Evolutionary conservation across 768 basidiomycete species (phyloP), one percentile per base, ranked within the genome.

Genomic region (Psilocybe azurescens): DNA sequence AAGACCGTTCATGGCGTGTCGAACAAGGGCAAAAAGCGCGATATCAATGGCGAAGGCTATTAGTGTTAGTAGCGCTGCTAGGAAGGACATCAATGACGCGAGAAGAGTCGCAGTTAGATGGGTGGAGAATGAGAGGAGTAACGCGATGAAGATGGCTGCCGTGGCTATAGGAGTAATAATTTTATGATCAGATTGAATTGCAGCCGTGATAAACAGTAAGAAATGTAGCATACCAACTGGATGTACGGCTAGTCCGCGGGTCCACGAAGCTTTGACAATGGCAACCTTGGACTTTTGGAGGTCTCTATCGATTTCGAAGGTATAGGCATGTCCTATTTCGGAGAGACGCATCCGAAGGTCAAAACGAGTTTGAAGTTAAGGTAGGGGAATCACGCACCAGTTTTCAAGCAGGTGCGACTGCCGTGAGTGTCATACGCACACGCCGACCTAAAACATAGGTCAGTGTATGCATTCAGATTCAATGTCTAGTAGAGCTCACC

Each of bases 11-110:
- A 90, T 79, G 65, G 87, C 78, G 55, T 88, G 79, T 69, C 83
- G 86, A 55, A 88, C 81, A 60, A 81, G 86, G 3, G 79, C 86
- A 68, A 78, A 89, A 32, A 94, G 83, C 13, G 90, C 89, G 62
- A 93, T 88, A 72, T 94, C 91, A 72, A 90, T 85, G 46, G 84
- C 83, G 69, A 94, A 91, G 1, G 90, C 87, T 63, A 93, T 84
- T 58, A 93, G 76, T 2, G 90, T 85, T 48, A 94, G 70, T 20
- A 82, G 62, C 0, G 89, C 88, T 7, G 89, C 90, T 57, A 93
- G 78, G 82, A 91, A 90, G 11, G 91, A 81, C n/a, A 85, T 71
- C 28, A 90, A 69, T 20, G 90, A 80, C 2, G 91, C 89, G 54
- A 89, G 63, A 39, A 93, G 82, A 16, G 85, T 82, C 32, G 90